Evolutionary conservation across 176 grass and related monocot genomes (phyloP), one percentile per base, ranked within the genome.

Genomic region (Thalia dealbata): DNA sequence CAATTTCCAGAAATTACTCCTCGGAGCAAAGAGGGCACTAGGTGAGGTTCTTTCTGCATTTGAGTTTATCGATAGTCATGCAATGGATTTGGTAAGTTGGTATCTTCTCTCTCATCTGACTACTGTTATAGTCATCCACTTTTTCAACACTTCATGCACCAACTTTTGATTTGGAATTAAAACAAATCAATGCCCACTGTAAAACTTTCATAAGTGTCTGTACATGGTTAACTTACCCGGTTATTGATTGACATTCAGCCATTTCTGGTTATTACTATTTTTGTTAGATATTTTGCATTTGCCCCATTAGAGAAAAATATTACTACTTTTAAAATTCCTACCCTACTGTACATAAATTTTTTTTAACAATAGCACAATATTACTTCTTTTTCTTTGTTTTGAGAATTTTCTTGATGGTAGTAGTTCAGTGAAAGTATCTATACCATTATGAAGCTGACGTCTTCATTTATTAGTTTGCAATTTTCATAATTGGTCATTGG

Each of bases 1-100:
- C 51, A 12, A 15, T 62, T 63, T 64, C 23, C 85, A 97, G 93
- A 97, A 88, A 84, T 87, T 97, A 80, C 64, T 97, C 43, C 74
- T 92, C 50, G 87, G 84, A 79, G 93, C 93, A 50, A 90, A 77
- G 78, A 90, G 89, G 70, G 84, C 70, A 82, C 76, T 97, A 76
- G 87, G 93, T 86, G 87, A 90, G 73, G 89, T 92, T 82, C 64
- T 97, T 65, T 92, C 89, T 82, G 93, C 93, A 77, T 97, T 97
- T 84, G 93, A 97, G 79, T 97, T 97, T 85, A 92, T 97, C 87
- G 93, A 97, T 90, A 82, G 69, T 64, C 76, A 90, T 61, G 82
- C 87, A 74, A 90, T 97, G 76, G 78, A 92, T 86, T 75, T 97
- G 93, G 93, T 89, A 90, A 78, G 65, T 78, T 71, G 45, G 29